phyloP scores from a whole-genome alignment of 805 yeast genomes.

The Wickerhamiella spandovensis region DNA sequence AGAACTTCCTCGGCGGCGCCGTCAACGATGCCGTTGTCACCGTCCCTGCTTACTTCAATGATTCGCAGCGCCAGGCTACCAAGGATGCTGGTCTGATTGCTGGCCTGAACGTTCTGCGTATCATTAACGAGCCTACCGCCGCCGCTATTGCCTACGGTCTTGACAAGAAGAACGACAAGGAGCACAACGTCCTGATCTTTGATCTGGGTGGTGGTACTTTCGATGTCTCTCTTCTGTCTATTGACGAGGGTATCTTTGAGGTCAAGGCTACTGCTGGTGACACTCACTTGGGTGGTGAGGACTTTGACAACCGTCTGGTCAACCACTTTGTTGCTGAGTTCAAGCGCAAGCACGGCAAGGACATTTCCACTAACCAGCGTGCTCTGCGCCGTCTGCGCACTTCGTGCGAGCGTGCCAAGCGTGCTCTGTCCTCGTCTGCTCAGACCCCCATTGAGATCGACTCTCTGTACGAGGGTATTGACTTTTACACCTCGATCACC shows the following conservation, averaged over 20 bases:
- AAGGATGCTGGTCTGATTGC: constrained; percentile 96
- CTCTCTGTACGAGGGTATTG: constrained; percentile 87
- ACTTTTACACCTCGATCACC: constrained; percentile 90
- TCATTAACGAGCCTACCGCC: constrained; percentile 95
- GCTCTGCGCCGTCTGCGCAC: constrained; percentile 97
- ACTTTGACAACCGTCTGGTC: constrained; percentile 92
- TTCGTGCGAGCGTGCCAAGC: constrained; percentile 98
- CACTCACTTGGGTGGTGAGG: constrained; percentile 97
- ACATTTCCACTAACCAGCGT: constrained; percentile 84
- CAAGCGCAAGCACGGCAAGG: constrained; percentile 97
- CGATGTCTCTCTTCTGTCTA: constrained; percentile 87
- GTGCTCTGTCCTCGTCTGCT: constrained; percentile 91
- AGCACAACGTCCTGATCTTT: constrained; percentile 81
- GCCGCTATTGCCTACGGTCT: constrained; percentile 99
- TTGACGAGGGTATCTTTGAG: constrained; percentile 93
- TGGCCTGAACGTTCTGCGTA: constrained; percentile 86
- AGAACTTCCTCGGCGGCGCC: constrained; percentile 69
- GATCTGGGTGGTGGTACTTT: constrained; percentile 99
- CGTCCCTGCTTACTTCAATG: constrained; percentile 95
- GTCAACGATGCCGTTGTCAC: constrained; percentile 91
- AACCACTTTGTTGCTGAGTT: constrained; percentile 87
- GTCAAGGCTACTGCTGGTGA: constrained; percentile 92
- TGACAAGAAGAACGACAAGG: constrained; percentile 47
- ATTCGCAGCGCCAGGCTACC: constrained; percentile 96
- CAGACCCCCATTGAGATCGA: constrained; percentile 93